Evolutionary conservation across 352 stramenopile genomes (phyloP).

Genomic region (Phytopythium mirpurense): DNA sequence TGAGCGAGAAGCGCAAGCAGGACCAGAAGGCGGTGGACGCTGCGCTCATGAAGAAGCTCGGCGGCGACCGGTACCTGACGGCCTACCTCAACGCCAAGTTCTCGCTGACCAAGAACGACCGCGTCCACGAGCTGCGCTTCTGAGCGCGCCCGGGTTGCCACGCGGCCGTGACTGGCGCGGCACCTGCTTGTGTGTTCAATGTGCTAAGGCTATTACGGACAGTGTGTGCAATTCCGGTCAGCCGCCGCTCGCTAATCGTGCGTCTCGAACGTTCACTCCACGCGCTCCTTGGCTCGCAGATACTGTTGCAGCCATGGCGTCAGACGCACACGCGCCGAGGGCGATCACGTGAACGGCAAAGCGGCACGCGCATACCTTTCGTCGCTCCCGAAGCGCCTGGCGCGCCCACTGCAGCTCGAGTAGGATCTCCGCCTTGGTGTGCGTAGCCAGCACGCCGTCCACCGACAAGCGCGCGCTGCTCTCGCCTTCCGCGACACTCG

Average conservation of each 20-base stretch:
- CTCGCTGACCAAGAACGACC: constrained; percentile 90
- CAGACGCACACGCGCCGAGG: background rate
- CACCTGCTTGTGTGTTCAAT: background rate
- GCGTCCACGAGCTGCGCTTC: constrained; percentile 97
- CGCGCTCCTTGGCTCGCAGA: constrained; percentile 20
- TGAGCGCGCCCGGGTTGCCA: constrained; percentile 44
- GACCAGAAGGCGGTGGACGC: constrained; percentile 96
- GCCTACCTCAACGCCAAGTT: constrained; percentile 95
- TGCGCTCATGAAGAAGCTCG: constrained; percentile 56
- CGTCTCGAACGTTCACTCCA: constrained; percentile 7
- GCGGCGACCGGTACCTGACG: constrained; percentile 85
- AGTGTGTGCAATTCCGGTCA: background rate
- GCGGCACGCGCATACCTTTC: constrained; percentile 25
- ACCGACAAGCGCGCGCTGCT: constrained; percentile 10
- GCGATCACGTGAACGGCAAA: too few relatives aligned
- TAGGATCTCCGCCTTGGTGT: constrained; percentile 43
- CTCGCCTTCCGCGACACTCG: background rate
- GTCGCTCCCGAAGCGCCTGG: constrained; percentile 36
- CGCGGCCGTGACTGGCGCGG: background rate
- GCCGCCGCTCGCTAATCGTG: background rate
- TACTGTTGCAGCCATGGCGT: constrained; percentile 16
- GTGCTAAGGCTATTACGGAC: background rate
- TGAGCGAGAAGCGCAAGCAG: constrained; percentile 93
- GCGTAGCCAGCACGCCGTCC: constrained; percentile 36
- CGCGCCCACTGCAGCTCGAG: constrained; percentile 50